phyloP scores from a whole-genome alignment of 176 grass and related monocot species.

The Aegilops umbellulata region DNA sequence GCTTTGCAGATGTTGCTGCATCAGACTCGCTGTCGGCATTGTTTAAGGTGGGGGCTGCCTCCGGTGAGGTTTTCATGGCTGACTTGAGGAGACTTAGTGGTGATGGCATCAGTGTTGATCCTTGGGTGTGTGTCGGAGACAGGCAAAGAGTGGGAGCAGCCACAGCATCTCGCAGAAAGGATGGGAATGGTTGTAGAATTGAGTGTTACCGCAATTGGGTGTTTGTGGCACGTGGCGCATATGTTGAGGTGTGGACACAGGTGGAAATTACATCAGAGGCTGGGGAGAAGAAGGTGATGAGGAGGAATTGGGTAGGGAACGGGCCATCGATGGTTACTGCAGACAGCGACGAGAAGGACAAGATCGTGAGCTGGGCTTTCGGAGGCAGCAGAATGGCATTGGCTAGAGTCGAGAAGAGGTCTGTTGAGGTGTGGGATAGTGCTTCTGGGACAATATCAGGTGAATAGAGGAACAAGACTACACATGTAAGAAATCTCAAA shows the following conservation, averaged over 20 bases:
- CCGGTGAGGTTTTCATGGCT: slow-evolving; percentile 73
- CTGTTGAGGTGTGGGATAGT: slow-evolving; percentile 82
- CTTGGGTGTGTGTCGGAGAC: slow-evolving; percentile 61
- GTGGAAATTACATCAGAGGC: slow-evolving; percentile 42
- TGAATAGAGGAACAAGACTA: slow-evolving; percentile 1
- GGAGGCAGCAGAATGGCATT: slow-evolving; percentile 32
- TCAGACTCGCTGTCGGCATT: slow-evolving; percentile 51
- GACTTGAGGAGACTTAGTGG: slow-evolving; percentile 72
- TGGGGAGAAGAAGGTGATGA: slow-evolving; percentile 61
- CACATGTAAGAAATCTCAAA: slow-evolving; percentile 23
- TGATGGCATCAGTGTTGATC: slow-evolving; percentile 21
- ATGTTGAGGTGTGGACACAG: slow-evolving; percentile 80
- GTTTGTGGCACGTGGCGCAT: slow-evolving; percentile 42
- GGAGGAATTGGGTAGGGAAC: slow-evolving; percentile 70
- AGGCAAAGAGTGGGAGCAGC: not conserved
- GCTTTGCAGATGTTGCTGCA: slow-evolving; percentile 58
- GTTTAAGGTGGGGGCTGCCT: slow-evolving; percentile 73
- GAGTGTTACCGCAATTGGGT: slow-evolving; percentile 64
- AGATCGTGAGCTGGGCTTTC: slow-evolving; percentile 63
- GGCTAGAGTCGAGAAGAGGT: slow-evolving; percentile 47
- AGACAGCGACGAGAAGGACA: slow-evolving; percentile 26
- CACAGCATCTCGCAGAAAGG: slow-evolving; percentile 34
- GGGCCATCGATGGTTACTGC: not conserved
- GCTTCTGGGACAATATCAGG: not conserved
- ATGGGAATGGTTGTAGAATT: slow-evolving; percentile 62